Evolutionary conservation across 1,139 yeast genomes (phyloP).

Genomic region (Protomyces pachydermus): DNA sequence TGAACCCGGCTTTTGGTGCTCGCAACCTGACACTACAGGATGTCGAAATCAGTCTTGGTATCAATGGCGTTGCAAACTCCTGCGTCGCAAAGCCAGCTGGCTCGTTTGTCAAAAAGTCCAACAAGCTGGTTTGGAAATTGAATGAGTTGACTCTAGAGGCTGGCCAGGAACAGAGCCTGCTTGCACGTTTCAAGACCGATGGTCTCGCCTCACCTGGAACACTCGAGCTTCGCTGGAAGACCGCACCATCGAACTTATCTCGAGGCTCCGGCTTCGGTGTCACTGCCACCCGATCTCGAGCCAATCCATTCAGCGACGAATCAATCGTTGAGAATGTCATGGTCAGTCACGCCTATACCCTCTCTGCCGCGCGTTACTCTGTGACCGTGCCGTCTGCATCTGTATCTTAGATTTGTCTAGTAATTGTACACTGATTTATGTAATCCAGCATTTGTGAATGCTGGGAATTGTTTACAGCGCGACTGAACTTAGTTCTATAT

Average conservation of each 20-base stretch:
- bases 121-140: slow-evolving; percentile 44
- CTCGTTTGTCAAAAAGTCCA: slow-evolving; percentile 81
- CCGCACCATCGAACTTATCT: slow-evolving; percentile 11
- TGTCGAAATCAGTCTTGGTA: slow-evolving; percentile 59
- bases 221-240: slow-evolving; percentile 12
- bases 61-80: slow-evolving; percentile 47
- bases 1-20: slow-evolving; percentile 50
- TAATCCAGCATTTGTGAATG: too few relatives aligned
- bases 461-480: too few relatives aligned
- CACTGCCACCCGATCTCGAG: slow-evolving; percentile 9
- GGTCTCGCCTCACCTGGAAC: slow-evolving; percentile 31
- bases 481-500: too few relatives aligned
- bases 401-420: not conserved
- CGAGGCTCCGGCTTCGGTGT: slow-evolving; percentile 24
- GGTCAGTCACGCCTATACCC: slow-evolving; percentile 3
- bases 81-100: slow-evolving; percentile 92
- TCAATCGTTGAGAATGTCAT: slow-evolving; percentile 13
- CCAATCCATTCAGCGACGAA: slow-evolving; percentile 14
- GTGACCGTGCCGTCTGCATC: not conserved
- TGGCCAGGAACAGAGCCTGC: slow-evolving; percentile 56
- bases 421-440: not conserved
- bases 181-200: slow-evolving; percentile 42
- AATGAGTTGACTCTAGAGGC: slow-evolving; percentile 53
- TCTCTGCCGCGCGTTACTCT: slow-evolving; percentile 1
- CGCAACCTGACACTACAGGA: slow-evolving; percentile 48